These are phyloP conservation scores for Sclerotiophoma versabilis DNA, from an alignment of 2,329 filamentous ascomycete species.

Conservation along the genomic window DNA sequence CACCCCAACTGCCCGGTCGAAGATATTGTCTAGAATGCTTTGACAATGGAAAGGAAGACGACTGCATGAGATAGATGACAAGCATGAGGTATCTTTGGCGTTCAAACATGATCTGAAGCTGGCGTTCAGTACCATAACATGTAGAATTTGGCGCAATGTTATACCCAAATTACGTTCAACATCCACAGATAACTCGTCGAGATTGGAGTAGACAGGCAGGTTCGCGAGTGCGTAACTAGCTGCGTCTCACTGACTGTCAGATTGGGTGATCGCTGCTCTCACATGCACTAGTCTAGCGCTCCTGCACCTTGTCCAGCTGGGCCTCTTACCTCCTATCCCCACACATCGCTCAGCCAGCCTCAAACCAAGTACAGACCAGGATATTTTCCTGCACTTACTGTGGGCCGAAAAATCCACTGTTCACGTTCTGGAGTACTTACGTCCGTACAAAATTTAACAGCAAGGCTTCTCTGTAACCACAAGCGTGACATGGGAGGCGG, in stretches of 20 bases:
- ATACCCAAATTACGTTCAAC: slow-evolving; percentile 11
- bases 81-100: slow-evolving; percentile 3
- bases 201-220: background rate
- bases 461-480: no score
- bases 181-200: background rate
- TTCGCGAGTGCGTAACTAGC: background rate
- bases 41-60: background rate
- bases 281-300: background rate
- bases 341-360: slow-evolving; percentile 6
- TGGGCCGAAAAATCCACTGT: background rate
- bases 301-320: slow-evolving; percentile 10
- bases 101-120: slow-evolving; percentile 5
- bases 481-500: background rate
- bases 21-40: slow-evolving; percentile 45
- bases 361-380: background rate
- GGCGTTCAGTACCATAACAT: slow-evolving; percentile 3
- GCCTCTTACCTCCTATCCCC: background rate
- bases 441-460: no score
- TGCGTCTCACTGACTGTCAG: background rate
- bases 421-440: background rate
- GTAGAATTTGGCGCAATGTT: slow-evolving; percentile 14
- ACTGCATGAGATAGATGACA: slow-evolving; percentile 1
- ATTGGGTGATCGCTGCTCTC: background rate
- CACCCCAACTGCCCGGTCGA: slow-evolving; percentile 95
- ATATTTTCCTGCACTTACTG: background rate